Percentiles rank a stretch among this genome's conserved stretches.
Evolutionary conservation across 345 rosid genomes (phyloP).

Genomic region (Rhodamnia argentea): DNA sequence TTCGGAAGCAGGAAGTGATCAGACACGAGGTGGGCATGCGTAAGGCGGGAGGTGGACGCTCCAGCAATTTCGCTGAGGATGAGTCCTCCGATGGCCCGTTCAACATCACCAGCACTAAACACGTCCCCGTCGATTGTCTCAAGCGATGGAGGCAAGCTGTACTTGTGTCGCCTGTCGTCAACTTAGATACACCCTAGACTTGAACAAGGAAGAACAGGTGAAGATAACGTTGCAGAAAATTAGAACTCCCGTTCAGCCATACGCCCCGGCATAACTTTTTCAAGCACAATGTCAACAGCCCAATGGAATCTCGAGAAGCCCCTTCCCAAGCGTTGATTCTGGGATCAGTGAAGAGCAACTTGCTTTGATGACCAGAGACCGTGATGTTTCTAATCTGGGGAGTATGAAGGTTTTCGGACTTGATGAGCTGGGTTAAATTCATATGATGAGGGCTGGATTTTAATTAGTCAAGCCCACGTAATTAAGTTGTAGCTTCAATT

Average conservation of each 20-base stretch:
- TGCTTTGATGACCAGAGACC: conserved; percentile 62
- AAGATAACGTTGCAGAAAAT: conserved; percentile 38
- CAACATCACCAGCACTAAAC: conserved; percentile 52
- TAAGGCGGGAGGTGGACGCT: conserved; percentile 26
- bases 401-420: conserved; percentile 33
- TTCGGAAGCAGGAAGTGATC: no score
- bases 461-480: no score
- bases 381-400: conserved; percentile 39
- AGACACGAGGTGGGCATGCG: no score
- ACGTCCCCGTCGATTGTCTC: conserved; percentile 55
- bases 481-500: no score
- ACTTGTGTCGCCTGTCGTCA: conserved; percentile 75
- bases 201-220: conserved; percentile 76
- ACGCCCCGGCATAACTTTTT: conserved; percentile 12
- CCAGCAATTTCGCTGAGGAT: conserved; percentile 7
- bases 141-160: conserved; percentile 96
- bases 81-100: conserved; percentile 35
- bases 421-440: no score
- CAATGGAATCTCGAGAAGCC: conserved; percentile 15
- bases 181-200: conserved; percentile 85
- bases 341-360: conserved; percentile 56
- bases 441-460: no score
- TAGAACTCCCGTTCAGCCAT: conserved; percentile 61
- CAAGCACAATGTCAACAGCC: no score
- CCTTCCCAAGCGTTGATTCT: conserved; percentile 37